Conservation (phyloP, 768 basidiomycete species). For the Serendipita sp. region DNA sequence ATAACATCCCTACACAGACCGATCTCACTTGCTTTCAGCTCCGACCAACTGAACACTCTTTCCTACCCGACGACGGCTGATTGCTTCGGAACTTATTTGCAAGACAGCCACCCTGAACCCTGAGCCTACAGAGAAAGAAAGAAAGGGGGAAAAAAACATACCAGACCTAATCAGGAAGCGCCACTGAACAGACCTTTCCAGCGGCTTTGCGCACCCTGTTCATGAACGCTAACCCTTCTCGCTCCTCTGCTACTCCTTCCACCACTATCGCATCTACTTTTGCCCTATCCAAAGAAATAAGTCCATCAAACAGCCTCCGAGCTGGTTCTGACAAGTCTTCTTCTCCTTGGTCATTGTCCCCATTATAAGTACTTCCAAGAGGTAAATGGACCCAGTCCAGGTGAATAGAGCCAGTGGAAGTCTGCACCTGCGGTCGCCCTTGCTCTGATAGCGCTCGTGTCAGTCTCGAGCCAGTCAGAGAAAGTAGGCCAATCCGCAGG, state of each 20-base stretch:
- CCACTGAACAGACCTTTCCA: constrained; percentile 24
- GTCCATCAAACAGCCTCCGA: constrained; percentile 70
- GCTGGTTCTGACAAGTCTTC: constrained; percentile 46
- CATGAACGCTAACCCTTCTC: constrained; percentile 87
- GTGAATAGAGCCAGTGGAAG: neutral
- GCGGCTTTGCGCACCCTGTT: constrained; percentile 87
- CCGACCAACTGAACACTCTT: no score
- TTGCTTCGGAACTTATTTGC: no score
- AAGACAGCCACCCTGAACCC: no score
- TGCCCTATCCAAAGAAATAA: constrained; percentile 59
- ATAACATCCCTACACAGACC: no score
- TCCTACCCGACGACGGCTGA: no score
- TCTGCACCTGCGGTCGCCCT: constrained; percentile 1
- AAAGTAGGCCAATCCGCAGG: constrained; percentile 46
- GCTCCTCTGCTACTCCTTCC: constrained; percentile 64
- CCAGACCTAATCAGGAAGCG: no score
- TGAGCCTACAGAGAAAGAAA: no score
- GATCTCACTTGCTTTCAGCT: no score
- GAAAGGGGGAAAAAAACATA: no score
- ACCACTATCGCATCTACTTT: constrained; percentile 72
- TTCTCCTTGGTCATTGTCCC: constrained; percentile 13
- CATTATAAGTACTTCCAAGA: constrained; percentile 14
- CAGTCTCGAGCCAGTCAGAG: constrained; percentile 40
- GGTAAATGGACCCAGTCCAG: constrained; percentile 20
- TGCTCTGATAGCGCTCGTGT: constrained; percentile 16